Percentiles rank a stretch among this genome's conserved stretches.
Conservation (phyloP, 1,284 basidiomycete genomes). For the Somion occarium region DNA sequence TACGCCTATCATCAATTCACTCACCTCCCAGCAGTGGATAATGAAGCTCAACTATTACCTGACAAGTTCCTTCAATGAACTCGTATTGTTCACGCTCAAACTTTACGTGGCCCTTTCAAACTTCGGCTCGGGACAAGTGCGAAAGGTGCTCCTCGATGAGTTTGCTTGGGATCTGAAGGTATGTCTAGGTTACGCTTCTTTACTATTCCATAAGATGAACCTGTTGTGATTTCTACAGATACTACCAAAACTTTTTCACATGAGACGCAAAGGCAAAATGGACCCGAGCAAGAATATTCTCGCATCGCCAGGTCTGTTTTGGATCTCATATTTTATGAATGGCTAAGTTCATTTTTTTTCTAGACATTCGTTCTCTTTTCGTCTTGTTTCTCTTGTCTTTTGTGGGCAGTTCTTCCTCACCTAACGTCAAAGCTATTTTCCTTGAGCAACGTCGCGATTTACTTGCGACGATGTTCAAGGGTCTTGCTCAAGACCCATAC, state of each 20-base stretch:
- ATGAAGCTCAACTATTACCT: conserved; percentile 56
- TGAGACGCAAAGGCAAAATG: conserved; percentile 56
- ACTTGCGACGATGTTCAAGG: conserved; percentile 65
- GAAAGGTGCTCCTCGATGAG: conserved; percentile 52
- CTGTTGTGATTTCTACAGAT: conserved; percentile 36
- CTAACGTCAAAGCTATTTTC: conserved; percentile 55
- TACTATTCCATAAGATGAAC: not conserved
- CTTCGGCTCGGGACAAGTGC: conserved; percentile 62
- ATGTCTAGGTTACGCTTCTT: too few relatives aligned
- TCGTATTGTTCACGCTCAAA: conserved; percentile 60
- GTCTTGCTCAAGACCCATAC: conserved; percentile 59
- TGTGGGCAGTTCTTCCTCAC: conserved; percentile 40
- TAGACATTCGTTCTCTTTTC: conserved; percentile 72
- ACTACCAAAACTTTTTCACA: conserved; percentile 59
- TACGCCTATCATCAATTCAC: conserved; percentile 49
- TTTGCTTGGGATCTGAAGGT: conserved; percentile 80
- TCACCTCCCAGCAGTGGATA: conserved; percentile 51
- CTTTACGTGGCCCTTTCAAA: conserved; percentile 53
- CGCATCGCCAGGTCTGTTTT: conserved; percentile 47
- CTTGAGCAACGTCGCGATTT: conserved; percentile 62
- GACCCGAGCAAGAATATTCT: conserved; percentile 38
- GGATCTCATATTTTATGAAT: not conserved
- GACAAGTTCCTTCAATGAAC: conserved; percentile 53
- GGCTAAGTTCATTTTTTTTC: not conserved
- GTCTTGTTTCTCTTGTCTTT: conserved; percentile 69